A percentile compares a stretch with the other conserved stretches of the same genome.
These are phyloP conservation scores for Silene latifolia DNA, from an alignment of 148 eudicot species.

Conservation along the genomic window DNA sequence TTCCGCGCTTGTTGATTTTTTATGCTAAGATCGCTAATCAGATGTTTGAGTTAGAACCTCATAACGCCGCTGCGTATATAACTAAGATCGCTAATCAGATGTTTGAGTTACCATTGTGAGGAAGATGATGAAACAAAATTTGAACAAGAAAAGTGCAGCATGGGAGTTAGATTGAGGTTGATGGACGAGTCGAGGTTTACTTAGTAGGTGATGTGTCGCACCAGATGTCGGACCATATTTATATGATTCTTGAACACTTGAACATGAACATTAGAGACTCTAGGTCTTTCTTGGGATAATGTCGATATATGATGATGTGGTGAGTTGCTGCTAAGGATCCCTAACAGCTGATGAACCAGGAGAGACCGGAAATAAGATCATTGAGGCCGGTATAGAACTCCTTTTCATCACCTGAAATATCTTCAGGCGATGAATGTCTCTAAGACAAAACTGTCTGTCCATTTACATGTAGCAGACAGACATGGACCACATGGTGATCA, in stretches of 20 bases:
- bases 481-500: no score
- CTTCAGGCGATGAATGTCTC: no score
- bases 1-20: conserved; percentile 26
- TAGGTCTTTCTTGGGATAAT: background rate
- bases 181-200: background rate
- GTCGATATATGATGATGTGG: background rate
- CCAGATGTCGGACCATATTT: background rate
- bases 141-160: conserved; percentile 14
- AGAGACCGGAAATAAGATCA: conserved; percentile 41
- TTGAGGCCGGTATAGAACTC: conserved; percentile 38
- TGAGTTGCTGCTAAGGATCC: conserved; percentile 14
- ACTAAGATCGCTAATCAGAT: no score
- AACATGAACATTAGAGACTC: background rate
- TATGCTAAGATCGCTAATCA: conserved; percentile 8
- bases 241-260: background rate
- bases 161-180: conserved; percentile 39
- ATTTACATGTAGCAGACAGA: no score
- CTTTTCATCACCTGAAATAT: no score
- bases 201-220: conserved; percentile 1
- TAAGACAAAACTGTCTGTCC: no score
- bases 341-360: conserved; percentile 50
- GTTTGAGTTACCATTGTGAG: conserved; percentile 15
- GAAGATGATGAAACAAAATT: conserved; percentile 31
- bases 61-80: conserved; percentile 30
- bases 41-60: conserved; percentile 31